Evolutionary conservation across 2,329 filamentous ascomycete genomes (phyloP), one percentile per base, ranked within the genome.

Genomic region (Colletotrichum agaves): DNA sequence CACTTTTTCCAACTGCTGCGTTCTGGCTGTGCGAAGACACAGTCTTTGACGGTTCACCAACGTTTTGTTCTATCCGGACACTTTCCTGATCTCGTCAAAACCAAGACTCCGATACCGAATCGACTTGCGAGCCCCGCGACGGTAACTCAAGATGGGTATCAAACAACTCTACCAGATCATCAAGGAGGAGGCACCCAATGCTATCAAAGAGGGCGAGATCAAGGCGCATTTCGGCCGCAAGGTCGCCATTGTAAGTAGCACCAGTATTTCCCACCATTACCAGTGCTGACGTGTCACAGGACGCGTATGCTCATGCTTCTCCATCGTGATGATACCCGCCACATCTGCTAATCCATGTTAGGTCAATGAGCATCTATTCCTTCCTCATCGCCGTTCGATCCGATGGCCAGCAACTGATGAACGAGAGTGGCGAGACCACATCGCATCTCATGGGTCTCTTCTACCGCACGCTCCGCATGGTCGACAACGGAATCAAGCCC

Each of bases 391-490:
- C 96, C 56, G 96, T 99, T 62, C 94, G 96, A 73, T 98, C 94
- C 75, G 94, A 97, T 74, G 96, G 96, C 73, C 93, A 99, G 79
- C 94, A 98, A 81, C 90, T 99, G 74, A 98, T 91, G 87, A 97
- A 91, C 80, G 96, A 99, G 75, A 91, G 90, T 59, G 96, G 96
- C 75, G 94, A 98, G 80, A 99, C 96, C 2, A 99, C 96, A 1
- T 99, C 96, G 17, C 96, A 99, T 79, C 84, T 99, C 15, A 98
- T 99, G 94, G 96, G 96, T 76, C 95, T 99, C 90, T 99, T 99
- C 84, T 99, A 99, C 85, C 94, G 96, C 74, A 99, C 96, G 2
- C 87, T 99, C 6, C 94, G 96, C 74, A 98, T 99, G 83, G 93
- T 98, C 75, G 96, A 99, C 81, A 98, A 98, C 75, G 96, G 96